Percentiles rank a stretch among this genome's conserved stretches.
phyloP scores from a whole-genome alignment of 495 filamentous ascomycete genomes.

The Lepidopterella palustris region DNA sequence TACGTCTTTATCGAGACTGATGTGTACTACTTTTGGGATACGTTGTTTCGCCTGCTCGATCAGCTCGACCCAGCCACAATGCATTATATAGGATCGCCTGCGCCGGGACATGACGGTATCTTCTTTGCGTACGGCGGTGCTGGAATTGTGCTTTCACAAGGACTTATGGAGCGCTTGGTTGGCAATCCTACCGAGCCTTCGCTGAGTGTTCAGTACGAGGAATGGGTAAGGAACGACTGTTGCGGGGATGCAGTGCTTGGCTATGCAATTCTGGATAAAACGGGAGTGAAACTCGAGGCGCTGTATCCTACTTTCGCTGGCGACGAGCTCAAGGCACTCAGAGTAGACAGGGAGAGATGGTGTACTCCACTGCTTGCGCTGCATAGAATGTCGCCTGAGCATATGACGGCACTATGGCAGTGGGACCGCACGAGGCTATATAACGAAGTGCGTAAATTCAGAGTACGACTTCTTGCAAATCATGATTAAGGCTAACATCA shows the following conservation, averaged over 20 bases:
- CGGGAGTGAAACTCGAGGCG: slow-evolving; percentile 14
- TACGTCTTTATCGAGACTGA: slow-evolving; percentile 26
- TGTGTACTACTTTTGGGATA: slow-evolving; percentile 27
- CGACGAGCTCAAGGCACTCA: slow-evolving; percentile 15
- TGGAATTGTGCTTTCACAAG: slow-evolving; percentile 26
- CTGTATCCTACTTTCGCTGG: slow-evolving; percentile 21
- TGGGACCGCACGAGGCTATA: slow-evolving; percentile 23
- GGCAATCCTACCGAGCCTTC: background rate
- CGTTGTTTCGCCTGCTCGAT: slow-evolving; percentile 23
- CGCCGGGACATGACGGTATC: slow-evolving; percentile 3
- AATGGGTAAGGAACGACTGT: slow-evolving; percentile 15
- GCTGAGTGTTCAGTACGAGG: slow-evolving; percentile 16
- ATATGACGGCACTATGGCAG: slow-evolving; percentile 19
- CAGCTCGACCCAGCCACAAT: slow-evolving; percentile 7
- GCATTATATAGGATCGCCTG: slow-evolving; percentile 24
- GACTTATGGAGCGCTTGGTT: slow-evolving; percentile 16
- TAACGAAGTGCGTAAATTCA: slow-evolving; percentile 8
- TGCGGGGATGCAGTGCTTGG: slow-evolving; percentile 22
- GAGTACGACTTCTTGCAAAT: background rate
- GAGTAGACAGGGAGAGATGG: slow-evolving; percentile 14
- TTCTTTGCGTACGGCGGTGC: slow-evolving; percentile 22
- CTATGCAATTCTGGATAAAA: slow-evolving; percentile 17
- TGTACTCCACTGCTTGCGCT: slow-evolving; percentile 18
- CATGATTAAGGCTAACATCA: background rate
- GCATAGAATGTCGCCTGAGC: slow-evolving; percentile 8